Evolutionary conservation across 257 asterid genomes (phyloP).

Genomic region (Mitragyna speciosa): DNA sequence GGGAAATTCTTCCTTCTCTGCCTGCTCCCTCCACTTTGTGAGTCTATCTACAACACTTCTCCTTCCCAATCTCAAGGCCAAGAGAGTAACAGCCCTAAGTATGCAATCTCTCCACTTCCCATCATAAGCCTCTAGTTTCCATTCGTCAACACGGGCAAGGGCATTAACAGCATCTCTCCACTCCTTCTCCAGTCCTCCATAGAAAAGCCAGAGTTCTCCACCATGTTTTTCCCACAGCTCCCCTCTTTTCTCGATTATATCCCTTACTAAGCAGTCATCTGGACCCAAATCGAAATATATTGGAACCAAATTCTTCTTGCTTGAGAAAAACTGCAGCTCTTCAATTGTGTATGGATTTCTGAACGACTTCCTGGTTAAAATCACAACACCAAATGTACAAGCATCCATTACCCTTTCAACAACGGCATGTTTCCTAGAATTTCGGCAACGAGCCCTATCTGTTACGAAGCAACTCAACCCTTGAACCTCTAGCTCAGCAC

Average conservation of each 20-base stretch:
- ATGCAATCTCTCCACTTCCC: constrained; percentile 97
- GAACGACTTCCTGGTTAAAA: constrained; percentile 83
- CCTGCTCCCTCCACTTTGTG: constrained; percentile 78
- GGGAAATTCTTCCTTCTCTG: constrained; percentile 78
- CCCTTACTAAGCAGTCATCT: constrained; percentile 85
- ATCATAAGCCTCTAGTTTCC: constrained; percentile 88
- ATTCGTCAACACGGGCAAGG: constrained; percentile 85
- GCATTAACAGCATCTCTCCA: constrained; percentile 81
- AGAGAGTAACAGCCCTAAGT: constrained; percentile 70
- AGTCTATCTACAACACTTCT: constrained; percentile 79
- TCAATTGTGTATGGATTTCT: constrained; percentile 81
- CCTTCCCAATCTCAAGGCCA: constrained; percentile 91
- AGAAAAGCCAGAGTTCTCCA: constrained; percentile 85
- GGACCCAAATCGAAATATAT: constrained; percentile 82
- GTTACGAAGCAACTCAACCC: constrained; percentile 85
- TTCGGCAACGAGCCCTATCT: constrained; percentile 64
- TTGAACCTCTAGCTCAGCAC: constrained; percentile 79
- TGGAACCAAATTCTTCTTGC: constrained; percentile 94
- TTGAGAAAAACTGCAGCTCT: constrained; percentile 76
- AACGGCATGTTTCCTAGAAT: constrained; percentile 60
- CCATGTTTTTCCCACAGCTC: constrained; percentile 96
- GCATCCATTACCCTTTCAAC: constrained; percentile 83
- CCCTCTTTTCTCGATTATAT: constrained; percentile 85
- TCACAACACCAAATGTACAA: constrained; percentile 74
- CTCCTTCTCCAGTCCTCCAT: constrained; percentile 88